These are phyloP conservation scores for Ganoderma leucocontextum DNA, from an alignment of 1,284 basidiomycete genomes.

Conservation along the genomic window DNA sequence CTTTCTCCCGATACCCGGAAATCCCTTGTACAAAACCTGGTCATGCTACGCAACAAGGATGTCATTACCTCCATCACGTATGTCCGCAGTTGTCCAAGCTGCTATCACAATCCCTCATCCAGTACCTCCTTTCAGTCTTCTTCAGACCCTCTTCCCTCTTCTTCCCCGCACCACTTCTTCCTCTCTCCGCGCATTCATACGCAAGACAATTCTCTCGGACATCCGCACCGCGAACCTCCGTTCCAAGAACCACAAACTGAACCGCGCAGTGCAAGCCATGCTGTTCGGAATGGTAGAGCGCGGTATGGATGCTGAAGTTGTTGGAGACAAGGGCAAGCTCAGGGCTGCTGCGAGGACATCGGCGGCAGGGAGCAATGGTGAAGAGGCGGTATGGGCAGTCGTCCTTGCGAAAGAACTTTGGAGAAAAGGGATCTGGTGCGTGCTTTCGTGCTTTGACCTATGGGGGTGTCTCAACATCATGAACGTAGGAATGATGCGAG, in stretches of 20 bases:
- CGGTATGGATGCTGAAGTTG: slow-evolving; percentile 83
- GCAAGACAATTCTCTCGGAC: slow-evolving; percentile 96
- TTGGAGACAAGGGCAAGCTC: slow-evolving; percentile 83
- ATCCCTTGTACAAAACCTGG: slow-evolving; percentile 87
- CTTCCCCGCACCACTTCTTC: slow-evolving; percentile 91
- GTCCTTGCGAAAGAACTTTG: slow-evolving; percentile 95
- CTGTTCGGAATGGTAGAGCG: slow-evolving; percentile 96
- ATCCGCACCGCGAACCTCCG: slow-evolving; percentile 92
- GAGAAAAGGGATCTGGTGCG: slow-evolving; percentile 92
- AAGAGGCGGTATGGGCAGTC: slow-evolving; percentile 98
- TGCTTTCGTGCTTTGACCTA: slow-evolving; percentile 18
- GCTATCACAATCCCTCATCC: not conserved
- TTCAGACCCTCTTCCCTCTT: slow-evolving; percentile 93
- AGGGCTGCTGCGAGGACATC: slow-evolving; percentile 53
- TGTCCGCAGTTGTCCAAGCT: slow-evolving; percentile 42
- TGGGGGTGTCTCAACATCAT: not conserved
- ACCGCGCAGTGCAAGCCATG: slow-evolving; percentile 95
- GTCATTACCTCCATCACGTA: slow-evolving; percentile 94
- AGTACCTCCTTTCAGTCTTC: slow-evolving; percentile 64
- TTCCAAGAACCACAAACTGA: slow-evolving; percentile 95
- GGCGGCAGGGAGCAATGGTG: slow-evolving; percentile 55
- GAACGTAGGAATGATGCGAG: slow-evolving; percentile 85
- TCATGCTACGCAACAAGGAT: slow-evolving; percentile 93
- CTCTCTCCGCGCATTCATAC: slow-evolving; percentile 84
- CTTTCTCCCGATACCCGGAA: slow-evolving; percentile 84